Conservation (phyloP, 1,284 basidiomycete genomes). For the Retiboletus flavoniger region DNA sequence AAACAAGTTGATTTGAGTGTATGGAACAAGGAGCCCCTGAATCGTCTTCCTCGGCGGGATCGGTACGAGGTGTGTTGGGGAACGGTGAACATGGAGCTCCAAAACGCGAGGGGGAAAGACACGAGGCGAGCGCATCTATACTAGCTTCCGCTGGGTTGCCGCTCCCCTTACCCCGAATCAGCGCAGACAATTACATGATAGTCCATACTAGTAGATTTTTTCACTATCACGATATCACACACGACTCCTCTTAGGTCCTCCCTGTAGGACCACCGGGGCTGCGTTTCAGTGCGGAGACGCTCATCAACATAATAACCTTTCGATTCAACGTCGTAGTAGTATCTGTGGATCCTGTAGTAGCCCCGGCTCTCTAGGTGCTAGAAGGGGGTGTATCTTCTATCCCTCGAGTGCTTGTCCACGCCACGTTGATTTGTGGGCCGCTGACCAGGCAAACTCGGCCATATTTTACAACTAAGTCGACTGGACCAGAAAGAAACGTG, state of each 20-base stretch:
- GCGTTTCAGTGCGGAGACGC: not conserved
- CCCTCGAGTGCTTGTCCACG: too few relatives aligned
- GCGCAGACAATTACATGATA: not conserved
- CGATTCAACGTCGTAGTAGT: too few relatives aligned
- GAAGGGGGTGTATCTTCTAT: not conserved
- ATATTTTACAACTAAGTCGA: not conserved
- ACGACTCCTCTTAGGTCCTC: not conserved
- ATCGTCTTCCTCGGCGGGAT: constrained; percentile 10
- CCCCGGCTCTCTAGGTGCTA: too few relatives aligned
- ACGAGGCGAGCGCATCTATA: not conserved
- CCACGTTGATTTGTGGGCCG: too few relatives aligned
- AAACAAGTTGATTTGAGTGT: constrained; percentile 20
- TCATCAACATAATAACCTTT: too few relatives aligned
- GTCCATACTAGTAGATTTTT: not conserved
- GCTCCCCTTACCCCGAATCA: not conserved
- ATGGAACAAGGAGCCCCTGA: constrained; percentile 25
- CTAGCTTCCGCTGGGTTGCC: not conserved
- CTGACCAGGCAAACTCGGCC: too few relatives aligned
- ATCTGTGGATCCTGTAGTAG: too few relatives aligned
- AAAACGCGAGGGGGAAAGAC: not conserved
- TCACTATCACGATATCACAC: not conserved
- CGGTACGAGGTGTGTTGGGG: constrained; percentile 21
- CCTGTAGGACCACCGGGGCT: not conserved
- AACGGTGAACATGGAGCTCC: constrained; percentile 19
- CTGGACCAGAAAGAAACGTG: not conserved